Percentiles rank a stretch among this genome's conserved stretches.
Conservation (phyloP, 495 filamentous ascomycete species). For the Aspergillus diversus region DNA sequence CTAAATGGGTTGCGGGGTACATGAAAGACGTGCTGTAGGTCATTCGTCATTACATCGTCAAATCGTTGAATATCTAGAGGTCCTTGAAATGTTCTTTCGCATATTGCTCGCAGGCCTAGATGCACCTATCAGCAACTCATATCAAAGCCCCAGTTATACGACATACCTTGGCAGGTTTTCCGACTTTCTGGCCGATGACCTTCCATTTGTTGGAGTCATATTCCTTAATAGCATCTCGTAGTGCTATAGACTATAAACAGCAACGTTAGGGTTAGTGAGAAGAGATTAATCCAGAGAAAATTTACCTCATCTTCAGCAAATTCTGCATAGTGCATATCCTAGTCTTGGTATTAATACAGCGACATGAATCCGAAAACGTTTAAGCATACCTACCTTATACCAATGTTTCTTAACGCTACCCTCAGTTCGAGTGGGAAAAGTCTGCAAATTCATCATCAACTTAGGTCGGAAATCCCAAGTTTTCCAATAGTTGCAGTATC, state of each 20-base stretch:
- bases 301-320: constrained; percentile 97
- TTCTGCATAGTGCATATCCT: constrained; percentile 99
- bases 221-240: constrained; percentile 94
- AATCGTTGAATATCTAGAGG: constrained; percentile 37
- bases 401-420: constrained; percentile 99
- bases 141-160: constrained; percentile 6
- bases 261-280: constrained; percentile 34
- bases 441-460: constrained; percentile 52
- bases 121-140: constrained; percentile 16
- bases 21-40: constrained; percentile 28
- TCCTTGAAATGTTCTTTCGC: constrained; percentile 93
- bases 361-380: constrained; percentile 15
- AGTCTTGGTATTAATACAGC: constrained; percentile 31
- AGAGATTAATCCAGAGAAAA: constrained; percentile 14
- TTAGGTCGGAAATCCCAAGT: not conserved
- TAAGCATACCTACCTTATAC: constrained; percentile 77
- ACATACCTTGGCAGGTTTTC: constrained; percentile 92
- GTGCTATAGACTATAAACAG: constrained; percentile 69
- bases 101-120: constrained; percentile 94
- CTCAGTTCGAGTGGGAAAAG: constrained; percentile 90
- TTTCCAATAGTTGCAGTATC: not conserved
- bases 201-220: constrained; percentile 99
- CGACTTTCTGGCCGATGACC: constrained; percentile 90
- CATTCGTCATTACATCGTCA: constrained; percentile 52
- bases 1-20: constrained; percentile 38